Evolutionary conservation across 257 asterid species (phyloP), one percentile per base, ranked within the genome.

Genomic region (Przewalskia tangutica): DNA sequence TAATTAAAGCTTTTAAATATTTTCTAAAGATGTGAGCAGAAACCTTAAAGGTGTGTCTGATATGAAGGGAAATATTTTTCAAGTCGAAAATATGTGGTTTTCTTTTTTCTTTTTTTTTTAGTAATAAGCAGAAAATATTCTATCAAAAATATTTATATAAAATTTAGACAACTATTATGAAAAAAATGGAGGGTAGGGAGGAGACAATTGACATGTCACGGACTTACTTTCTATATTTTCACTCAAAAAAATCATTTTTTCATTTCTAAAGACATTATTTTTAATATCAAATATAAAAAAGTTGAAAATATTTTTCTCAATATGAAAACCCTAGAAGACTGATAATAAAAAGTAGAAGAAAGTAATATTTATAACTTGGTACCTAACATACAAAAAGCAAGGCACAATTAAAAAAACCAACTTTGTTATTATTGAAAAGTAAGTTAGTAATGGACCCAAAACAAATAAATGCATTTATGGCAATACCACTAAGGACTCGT

Each of bases 381-480:
- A 16, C 40, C 67, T 62, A 63, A 63, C 42, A 63, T 63, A 23
- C 70, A 63, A 63, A 63, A 63, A 36, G n/a, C 58, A 53, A 73
- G 60, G 59, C 60, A 73, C 62, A 78, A 79, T 68, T 38, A 38
- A 83, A 81, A 73, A 80, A 73, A 32, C 10, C 20, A 46, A 76
- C n/a, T 40, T 81, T 84, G 79, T 60, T 81, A 75, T 50, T 66
- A 84, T 83, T 86, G 77, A 67, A 86, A 83, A 63, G 70, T 73
- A 86, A 77, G 86, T 53, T 71, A 75, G 32, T 65, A 51, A 59
- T 76, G 84, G 84, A 63, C 83, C 88, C 50, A 42, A 50, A 58
- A 53, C 11, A 58, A n/a, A 58, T 2, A 18, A 18, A 18, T 79
- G 85, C 85, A 79, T 86, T 85, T 64, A 89, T 82, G 79, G 66